These are phyloP conservation scores for Helianthus tuberosus DNA, from an alignment of 129 eudicot genomes.

Conservation along the genomic window DNA sequence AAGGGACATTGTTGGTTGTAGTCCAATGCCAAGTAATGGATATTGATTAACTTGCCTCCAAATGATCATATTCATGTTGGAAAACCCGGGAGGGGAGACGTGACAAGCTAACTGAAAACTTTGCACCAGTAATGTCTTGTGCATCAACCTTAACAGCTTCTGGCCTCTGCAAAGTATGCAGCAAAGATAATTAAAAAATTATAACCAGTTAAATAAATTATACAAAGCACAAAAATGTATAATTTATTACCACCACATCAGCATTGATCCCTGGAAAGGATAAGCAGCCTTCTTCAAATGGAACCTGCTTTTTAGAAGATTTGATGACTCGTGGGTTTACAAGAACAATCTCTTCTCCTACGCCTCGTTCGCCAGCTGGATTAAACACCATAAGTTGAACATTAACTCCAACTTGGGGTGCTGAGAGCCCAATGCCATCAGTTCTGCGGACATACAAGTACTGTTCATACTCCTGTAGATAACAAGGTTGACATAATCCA, in stretches of 20 bases:
- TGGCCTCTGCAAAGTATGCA: constrained; percentile 74
- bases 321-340: constrained; percentile 73
- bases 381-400: constrained; percentile 96
- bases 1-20: no score
- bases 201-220: neutral
- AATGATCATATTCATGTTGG: constrained; percentile 96
- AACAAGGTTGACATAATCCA: constrained; percentile 2
- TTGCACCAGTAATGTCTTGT: constrained; percentile 72
- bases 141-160: constrained; percentile 92
- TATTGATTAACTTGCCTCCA: constrained; percentile 58
- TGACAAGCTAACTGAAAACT: constrained; percentile 53
- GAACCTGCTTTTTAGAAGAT: constrained; percentile 58
- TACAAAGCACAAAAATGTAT: neutral
- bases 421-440: constrained; percentile 97
- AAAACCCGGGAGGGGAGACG: constrained; percentile 90
- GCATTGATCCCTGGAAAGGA: constrained; percentile 86
- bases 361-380: constrained; percentile 85
- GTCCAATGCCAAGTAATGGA: no score
- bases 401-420: constrained; percentile 92
- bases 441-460: constrained; percentile 51
- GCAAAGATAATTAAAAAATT: neutral
- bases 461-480: neutral
- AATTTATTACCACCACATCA: constrained; percentile 65
- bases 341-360: constrained; percentile 91
- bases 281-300: constrained; percentile 81